phyloP scores from a whole-genome alignment of 2,329 filamentous ascomycete species.

The Canariomyces notabilis region DNA sequence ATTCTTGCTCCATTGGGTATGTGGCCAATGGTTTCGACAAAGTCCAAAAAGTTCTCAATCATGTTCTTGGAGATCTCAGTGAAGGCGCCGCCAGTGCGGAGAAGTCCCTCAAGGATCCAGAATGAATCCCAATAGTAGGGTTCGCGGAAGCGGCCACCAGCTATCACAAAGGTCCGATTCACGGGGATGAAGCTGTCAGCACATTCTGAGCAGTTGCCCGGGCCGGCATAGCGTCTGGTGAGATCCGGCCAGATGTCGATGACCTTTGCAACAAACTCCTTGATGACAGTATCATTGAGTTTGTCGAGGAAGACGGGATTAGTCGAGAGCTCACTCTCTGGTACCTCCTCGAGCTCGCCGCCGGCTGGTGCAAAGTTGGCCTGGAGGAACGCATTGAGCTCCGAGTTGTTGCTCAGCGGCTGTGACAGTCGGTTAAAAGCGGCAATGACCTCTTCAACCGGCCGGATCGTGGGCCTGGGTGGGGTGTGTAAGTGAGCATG shows the following conservation, averaged over 20 bases:
- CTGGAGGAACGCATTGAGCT: slow-evolving; percentile 56
- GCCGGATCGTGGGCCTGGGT: slow-evolving; percentile 52
- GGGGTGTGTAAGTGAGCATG: slow-evolving; percentile 11
- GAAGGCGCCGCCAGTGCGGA: slow-evolving; percentile 60
- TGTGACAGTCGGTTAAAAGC: slow-evolving; percentile 56
- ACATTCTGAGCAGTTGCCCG: slow-evolving; percentile 52
- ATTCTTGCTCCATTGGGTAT: slow-evolving; percentile 63
- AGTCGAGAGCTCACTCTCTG: slow-evolving; percentile 46
- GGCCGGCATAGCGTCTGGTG: slow-evolving; percentile 53
- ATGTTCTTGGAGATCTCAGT: slow-evolving; percentile 59
- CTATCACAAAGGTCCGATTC: slow-evolving; percentile 65
- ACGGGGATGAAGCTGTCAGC: slow-evolving; percentile 62
- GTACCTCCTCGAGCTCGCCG: slow-evolving; percentile 54
- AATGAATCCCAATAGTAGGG: slow-evolving; percentile 69
- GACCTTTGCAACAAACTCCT: slow-evolving; percentile 57
- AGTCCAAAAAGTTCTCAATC: slow-evolving; percentile 65
- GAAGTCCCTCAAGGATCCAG: slow-evolving; percentile 62
- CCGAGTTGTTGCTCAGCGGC: slow-evolving; percentile 59
- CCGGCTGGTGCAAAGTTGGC: slow-evolving; percentile 60
- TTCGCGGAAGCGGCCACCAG: slow-evolving; percentile 65
- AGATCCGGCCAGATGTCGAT: slow-evolving; percentile 66
- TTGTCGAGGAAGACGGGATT: slow-evolving; percentile 54
- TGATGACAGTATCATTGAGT: slow-evolving; percentile 53
- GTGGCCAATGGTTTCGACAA: slow-evolving; percentile 60
- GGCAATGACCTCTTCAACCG: slow-evolving; percentile 54